These are phyloP conservation scores for Corylus americana DNA, from an alignment of 306 rosid species.

Conservation along the genomic window DNA sequence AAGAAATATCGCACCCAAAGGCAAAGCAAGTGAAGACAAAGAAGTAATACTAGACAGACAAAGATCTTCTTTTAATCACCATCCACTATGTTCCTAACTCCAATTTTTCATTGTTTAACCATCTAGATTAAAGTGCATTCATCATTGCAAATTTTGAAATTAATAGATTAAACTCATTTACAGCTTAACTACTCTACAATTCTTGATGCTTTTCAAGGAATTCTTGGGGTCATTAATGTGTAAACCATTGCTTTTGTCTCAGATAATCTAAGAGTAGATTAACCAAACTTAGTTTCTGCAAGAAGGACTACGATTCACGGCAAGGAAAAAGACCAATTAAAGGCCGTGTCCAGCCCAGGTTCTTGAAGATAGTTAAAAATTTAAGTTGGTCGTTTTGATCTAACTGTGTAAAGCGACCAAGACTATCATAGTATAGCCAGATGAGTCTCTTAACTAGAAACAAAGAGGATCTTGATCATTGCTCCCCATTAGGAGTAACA, in stretches of 20 bases:
- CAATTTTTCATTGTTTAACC: neutral
- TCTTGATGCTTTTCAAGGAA: neutral
- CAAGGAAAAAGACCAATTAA: neutral
- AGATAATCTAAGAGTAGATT: neutral
- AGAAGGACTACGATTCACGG: neutral
- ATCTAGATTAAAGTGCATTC: neutral
- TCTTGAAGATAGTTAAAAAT: neutral
- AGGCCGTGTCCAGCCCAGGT: no score
- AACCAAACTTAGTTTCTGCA: neutral
- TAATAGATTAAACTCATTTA: neutral
- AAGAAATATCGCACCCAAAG: neutral
- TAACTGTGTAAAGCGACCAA: no score
- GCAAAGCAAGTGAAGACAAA: neutral
- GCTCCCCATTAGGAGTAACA: no score
- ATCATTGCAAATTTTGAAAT: neutral
- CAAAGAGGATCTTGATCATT: no score
- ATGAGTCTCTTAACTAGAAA: no score
- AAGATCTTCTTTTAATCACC: constrained; percentile 1
- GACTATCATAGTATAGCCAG: no score
- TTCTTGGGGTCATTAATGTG: neutral
- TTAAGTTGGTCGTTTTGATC: neutral
- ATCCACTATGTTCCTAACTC: neutral
- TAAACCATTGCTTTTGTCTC: no score
- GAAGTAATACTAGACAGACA: neutral
- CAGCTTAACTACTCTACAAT: neutral